Conservation (phyloP, 495 filamentous ascomycete genomes). For the Aspergillus asperescens region DNA sequence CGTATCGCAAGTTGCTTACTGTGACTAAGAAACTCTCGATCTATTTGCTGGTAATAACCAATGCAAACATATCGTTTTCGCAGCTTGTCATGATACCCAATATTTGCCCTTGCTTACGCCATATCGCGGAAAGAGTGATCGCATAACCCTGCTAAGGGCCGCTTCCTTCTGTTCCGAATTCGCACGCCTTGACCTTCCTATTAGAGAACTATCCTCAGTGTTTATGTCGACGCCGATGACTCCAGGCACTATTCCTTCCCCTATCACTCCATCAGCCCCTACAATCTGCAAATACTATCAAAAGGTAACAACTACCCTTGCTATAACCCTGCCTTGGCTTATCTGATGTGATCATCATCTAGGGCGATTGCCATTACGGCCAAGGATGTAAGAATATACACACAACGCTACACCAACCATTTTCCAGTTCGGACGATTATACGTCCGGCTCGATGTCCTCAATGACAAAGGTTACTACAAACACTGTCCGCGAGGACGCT, state of each 20-base stretch:
- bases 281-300: conserved; percentile 38
- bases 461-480: conserved; percentile 4
- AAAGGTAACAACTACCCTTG: conserved; percentile 23
- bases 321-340: background rate
- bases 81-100: conserved; percentile 56
- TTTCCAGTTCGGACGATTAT: conserved; percentile 20
- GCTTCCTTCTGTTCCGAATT: conserved; percentile 36
- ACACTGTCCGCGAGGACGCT: conserved; percentile 22
- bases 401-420: conserved; percentile 28
- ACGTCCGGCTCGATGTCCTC: background rate
- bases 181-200: conserved; percentile 30
- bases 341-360: background rate
- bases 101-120: conserved; percentile 54
- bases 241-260: background rate
- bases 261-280: background rate
- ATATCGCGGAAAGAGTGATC: conserved; percentile 39
- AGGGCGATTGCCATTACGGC: conserved; percentile 42
- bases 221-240: conserved; percentile 36
- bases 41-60: conserved; percentile 54
- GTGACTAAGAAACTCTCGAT: conserved; percentile 47
- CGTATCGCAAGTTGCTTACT: background rate
- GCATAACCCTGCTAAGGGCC: conserved; percentile 51
- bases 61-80: conserved; percentile 64
- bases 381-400: conserved; percentile 35
- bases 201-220: conserved; percentile 41